phyloP scores from a whole-genome alignment of 2,329 filamentous ascomycete species.

The Fusarium sp. region DNA sequence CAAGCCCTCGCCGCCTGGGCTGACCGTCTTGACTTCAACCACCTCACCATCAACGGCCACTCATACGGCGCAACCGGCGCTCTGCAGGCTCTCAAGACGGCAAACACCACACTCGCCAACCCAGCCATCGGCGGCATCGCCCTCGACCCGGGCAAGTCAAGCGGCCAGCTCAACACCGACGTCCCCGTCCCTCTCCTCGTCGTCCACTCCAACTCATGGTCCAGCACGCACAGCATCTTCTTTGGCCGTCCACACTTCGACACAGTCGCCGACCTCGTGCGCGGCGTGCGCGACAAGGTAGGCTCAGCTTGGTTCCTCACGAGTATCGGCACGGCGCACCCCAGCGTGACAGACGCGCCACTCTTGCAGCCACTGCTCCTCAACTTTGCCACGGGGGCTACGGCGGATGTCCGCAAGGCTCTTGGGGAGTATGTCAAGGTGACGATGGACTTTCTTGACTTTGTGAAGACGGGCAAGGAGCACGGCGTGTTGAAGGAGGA shows the following conservation, averaged over 20 bases:
- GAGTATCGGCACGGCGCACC: slow-evolving; percentile 66
- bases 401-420: slow-evolving; percentile 66
- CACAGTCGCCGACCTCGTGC: slow-evolving; percentile 67
- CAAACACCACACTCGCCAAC: slow-evolving; percentile 42
- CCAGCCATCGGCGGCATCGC: slow-evolving; percentile 67
- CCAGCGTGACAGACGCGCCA: slow-evolving; percentile 73
- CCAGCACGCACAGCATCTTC: slow-evolving; percentile 65
- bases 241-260: slow-evolving; percentile 73
- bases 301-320: slow-evolving; percentile 66
- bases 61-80: slow-evolving; percentile 74
- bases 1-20: slow-evolving; percentile 61
- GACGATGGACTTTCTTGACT: slow-evolving; percentile 67
- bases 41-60: slow-evolving; percentile 69
- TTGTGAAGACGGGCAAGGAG: slow-evolving; percentile 55
- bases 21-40: slow-evolving; percentile 62
- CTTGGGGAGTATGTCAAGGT: slow-evolving; percentile 70
- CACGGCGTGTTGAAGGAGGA: slow-evolving; percentile 62
- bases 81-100: slow-evolving; percentile 67
- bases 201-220: slow-evolving; percentile 74
- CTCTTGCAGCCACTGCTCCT: slow-evolving; percentile 71
- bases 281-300: slow-evolving; percentile 56
- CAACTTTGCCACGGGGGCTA: slow-evolving; percentile 69
- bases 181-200: slow-evolving; percentile 69
- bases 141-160: slow-evolving; percentile 73
- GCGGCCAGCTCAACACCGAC: slow-evolving; percentile 69